Base-by-base conservation (phyloP, 768 basidiomycete species). In the Rhodosporidiobolus odoratus region DNA sequence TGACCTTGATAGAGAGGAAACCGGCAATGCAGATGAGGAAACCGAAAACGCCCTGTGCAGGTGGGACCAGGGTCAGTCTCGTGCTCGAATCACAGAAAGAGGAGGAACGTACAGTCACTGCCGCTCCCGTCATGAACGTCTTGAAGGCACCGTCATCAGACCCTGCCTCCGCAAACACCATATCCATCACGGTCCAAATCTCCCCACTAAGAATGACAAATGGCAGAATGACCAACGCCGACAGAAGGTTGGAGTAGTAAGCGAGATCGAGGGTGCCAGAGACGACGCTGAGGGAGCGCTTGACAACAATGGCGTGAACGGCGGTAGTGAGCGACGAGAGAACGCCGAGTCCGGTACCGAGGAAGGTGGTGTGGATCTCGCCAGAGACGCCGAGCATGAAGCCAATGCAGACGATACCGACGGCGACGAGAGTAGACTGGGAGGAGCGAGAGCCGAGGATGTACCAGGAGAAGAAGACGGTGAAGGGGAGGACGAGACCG, bases 11-110 rank as follows among this genome's bases (percentile, higher is more conserved):
- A 34, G 91, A 93, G 38, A 98, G 84, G 70, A 94, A 82, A 72
- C 90, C 91, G 16, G 94, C 93, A 63, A 98, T 85, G 81, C 89
- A 91, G 86, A 98, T 96, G 75, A 94, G 81, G 84, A 96, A 98
- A 16, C 94, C 94, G 62, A 96, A 81, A 25, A 85, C 81, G 40
- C 93, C 93, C 90, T 92, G 63, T 37, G 10, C 2, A 10, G 37
- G 9, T 34, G 8, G 21, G 32, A 1, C 3, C 1, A 43, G 9
- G 1, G 43, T 61, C 35, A 64, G 59, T 32, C 21, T 6, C 12
- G 32, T 25, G 7, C 52, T 8, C 17, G 9, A 0, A 4, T 2
- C 12, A 30, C 3, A 10, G 27, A 21, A 23, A 12, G 25, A 21
- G 12, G 6, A 43, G 19, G 15, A 37, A 68, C 77, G 62, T 37